These are phyloP conservation scores for Aspergillus hancockii DNA, from an alignment of 495 filamentous ascomycete genomes.

Conservation along the genomic window DNA sequence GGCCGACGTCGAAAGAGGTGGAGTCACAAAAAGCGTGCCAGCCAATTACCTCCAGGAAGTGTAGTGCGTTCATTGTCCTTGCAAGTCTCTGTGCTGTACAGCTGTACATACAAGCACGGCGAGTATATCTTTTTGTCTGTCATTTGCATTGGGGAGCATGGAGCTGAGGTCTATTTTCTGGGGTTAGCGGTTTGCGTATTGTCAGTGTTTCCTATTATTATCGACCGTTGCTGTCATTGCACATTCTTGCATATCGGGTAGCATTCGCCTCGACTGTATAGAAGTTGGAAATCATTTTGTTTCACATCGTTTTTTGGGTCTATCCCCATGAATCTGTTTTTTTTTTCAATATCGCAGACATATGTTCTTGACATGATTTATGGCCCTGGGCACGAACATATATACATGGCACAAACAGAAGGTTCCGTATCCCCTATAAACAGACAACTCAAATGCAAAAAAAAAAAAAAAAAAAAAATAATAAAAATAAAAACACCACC, in stretches of 20 bases:
- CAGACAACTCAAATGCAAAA: neutral
- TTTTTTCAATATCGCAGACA: neutral
- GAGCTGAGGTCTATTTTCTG: constrained; percentile 1
- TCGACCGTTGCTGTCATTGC: neutral
- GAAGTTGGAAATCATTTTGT: neutral
- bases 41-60: constrained; percentile 89
- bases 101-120: neutral
- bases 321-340: neutral
- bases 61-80: constrained; percentile 19
- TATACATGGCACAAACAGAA: neutral
- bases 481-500: too few species aligned
- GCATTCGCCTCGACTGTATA: constrained; percentile 1
- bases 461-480: neutral
- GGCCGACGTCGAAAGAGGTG: constrained; percentile 92
- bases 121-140: neutral
- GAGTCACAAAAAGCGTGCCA: constrained; percentile 88
- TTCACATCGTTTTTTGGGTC: neutral
- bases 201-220: neutral
- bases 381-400: neutral
- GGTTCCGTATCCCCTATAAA: neutral
- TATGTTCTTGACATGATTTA: neutral
- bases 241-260: neutral
- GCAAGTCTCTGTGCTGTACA: neutral
- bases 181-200: neutral
- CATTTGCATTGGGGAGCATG: constrained; percentile 3